phyloP scores from a whole-genome alignment of 2,329 filamentous ascomycete species.

The Akanthomyces muscarius region DNA sequence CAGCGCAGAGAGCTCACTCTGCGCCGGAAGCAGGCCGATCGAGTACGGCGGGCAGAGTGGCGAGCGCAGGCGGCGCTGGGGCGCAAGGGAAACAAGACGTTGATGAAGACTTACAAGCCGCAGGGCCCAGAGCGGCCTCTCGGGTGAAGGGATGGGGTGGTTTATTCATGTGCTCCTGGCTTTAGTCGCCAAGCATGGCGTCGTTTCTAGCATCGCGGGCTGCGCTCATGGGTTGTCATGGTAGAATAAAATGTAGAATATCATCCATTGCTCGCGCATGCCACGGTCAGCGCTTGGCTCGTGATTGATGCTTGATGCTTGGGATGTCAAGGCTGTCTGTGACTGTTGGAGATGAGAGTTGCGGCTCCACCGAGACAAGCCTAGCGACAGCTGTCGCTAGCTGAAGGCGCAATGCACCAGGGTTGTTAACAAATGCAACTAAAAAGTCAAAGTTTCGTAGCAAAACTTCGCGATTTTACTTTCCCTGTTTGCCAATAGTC shows the following conservation, averaged over 20 bases:
- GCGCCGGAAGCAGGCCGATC: slow-evolving; percentile 5
- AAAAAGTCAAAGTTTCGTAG: background rate
- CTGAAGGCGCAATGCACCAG: background rate
- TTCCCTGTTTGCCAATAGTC: background rate
- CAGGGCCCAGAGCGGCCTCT: background rate
- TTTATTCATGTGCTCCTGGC: background rate
- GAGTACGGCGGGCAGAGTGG: slow-evolving; percentile 4
- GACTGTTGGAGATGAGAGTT: background rate
- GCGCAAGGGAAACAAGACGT: slow-evolving; percentile 15
- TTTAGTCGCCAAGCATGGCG: background rate
- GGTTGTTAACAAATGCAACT: background rate
- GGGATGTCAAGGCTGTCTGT: too few relatives aligned
- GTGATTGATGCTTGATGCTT: background rate
- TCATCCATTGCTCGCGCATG: too few relatives aligned
- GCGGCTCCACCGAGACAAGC: background rate
- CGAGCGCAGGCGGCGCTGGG: background rate
- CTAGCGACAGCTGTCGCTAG: background rate
- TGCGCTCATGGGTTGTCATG: background rate
- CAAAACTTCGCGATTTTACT: background rate
- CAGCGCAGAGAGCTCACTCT: slow-evolving; percentile 9
- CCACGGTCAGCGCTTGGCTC: background rate
- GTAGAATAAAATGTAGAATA: too few relatives aligned
- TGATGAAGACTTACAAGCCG: slow-evolving; percentile 10
- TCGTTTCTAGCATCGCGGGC: background rate
- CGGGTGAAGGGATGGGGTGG: background rate